Evolutionary conservation across 129 eudicot species (phyloP).

Genomic region (Artemisia tridentata): DNA sequence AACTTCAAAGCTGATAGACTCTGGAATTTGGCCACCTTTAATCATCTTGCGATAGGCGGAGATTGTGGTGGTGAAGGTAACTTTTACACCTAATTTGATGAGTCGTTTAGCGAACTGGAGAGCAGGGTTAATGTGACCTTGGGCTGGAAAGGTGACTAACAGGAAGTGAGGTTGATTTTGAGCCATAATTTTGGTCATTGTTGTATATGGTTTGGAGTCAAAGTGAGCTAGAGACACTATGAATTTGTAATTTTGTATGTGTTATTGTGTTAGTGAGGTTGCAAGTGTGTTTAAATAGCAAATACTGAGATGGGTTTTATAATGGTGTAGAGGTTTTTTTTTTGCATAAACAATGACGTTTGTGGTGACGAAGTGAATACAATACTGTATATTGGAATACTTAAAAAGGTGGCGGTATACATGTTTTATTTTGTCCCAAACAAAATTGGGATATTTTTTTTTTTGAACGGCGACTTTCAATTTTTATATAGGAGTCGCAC

Average conservation of each 20-base stretch:
- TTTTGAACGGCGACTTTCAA: no score
- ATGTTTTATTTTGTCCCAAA: no score
- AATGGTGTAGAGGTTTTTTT: no score
- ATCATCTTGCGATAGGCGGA: conserved; percentile 35
- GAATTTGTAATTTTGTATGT: no score
- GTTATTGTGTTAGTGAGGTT: neutral
- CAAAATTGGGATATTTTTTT: no score
- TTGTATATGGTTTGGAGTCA: neutral
- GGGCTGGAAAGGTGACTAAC: conserved; percentile 42
- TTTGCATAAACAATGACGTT: no score
- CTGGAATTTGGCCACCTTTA: conserved; percentile 20
- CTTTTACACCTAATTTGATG: conserved; percentile 34
- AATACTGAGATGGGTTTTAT: no score
- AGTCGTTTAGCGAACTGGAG: conserved; percentile 49
- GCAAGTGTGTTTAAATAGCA: neutral
- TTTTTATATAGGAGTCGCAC: no score
- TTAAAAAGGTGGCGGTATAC: no score
- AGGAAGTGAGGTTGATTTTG: conserved; percentile 41
- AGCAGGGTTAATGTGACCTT: conserved; percentile 52
- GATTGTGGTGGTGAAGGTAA: conserved; percentile 45
- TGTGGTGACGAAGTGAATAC: no score
- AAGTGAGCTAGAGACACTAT: no score
- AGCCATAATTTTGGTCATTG: conserved; percentile 14
- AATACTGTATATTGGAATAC: no score
- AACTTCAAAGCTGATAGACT: conserved; percentile 22